Evolutionary conservation across 352 stramenopile species (phyloP), one percentile per base, ranked within the genome.

Genomic region (Globisporangium camurandrum): DNA sequence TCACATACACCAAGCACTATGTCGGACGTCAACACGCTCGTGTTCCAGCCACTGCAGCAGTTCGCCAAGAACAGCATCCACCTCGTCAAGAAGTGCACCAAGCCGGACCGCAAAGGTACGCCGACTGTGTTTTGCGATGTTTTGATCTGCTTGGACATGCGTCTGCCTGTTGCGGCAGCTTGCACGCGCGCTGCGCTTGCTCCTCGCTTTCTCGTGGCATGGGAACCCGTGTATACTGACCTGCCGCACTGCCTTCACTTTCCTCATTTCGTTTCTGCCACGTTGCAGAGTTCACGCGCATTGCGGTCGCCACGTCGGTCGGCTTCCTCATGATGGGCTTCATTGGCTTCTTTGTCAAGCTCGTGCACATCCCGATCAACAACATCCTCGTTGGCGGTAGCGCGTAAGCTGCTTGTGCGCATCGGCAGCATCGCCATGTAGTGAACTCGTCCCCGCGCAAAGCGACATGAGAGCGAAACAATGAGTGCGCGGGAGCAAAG

Each of bases 281-380:
- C 19, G n/a, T n/a, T 54, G 23, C 65, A 95, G 95, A 99, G 69
- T 98, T 99, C 68, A 88, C 89, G 46, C 74, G 80, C 46, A 98
- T 98, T 66, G 93, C 95, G 38, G 86, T 79, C 54, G 93, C 95
- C 42, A 98, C 95, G 51, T 91, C 88, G 38, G 74, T 99, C 66
- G 95, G 97, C 51, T 99, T 99, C 74, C 71, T 99, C 50, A 96
- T 99, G 65, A 99, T 99, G 95, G 95, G 97, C 64, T 98, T 99
- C 71, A 98, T 99, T 69, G 96, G 97, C 54, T 99, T 99, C 86
- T 99, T 99, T 72, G 95, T 99, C 58, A 99, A 99, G 87, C 88
- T 99, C 51, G 90, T 99, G 67, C 96, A 99, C 84, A 99, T 99
- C 65, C 97, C 97, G 37, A 99, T 99, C 79, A 99, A 99, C 87